Base-by-base conservation (phyloP, 345 rosid genomes). In the Hibiscus trionum region DNA sequence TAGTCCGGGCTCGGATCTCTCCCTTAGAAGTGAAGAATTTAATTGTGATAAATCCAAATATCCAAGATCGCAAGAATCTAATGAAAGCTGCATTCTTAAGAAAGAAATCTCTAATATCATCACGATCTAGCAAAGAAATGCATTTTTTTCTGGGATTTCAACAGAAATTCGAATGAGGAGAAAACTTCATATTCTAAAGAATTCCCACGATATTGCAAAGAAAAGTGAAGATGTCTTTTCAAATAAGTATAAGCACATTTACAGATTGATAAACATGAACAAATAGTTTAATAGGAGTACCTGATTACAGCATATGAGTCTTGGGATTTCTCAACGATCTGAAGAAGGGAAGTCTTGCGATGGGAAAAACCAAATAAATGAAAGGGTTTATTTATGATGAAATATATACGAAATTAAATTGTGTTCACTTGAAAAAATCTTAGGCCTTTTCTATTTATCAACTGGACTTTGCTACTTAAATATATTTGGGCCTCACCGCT, bases 231-330 rank as follows among this genome's bases (percentile, higher is more conserved):
- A 5, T 37, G 7, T 7, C 35, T 37, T 5, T 37, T 37, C 42
- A 37, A 37, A 37, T 6, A 37, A 37, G 7, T 1, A 17, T 3
- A 29, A 19, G 35, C 66, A 31, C 31, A 74, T 29, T 21, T 33
- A 39, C n/a, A 33, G 26, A 39, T 70, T 7, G 11, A 19, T 11
- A 61, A 17, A 56, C 7, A 61, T 14, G 50, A 39, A 26, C 24
- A 2, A 4, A 19, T 8, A 26, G 21, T 14, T 9, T 8, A 5
- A 29, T 6, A 19, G 44, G 61, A 73, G 16, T 58, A 83, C 81
- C 84, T 75, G 69, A 7, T 72, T 74, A 61, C 66, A 39, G 84
- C 84, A 79, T 77, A 47, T 50, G 78, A 44, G 73, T 3, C 44
- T 19, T 42, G 5, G 16, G 42, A 60, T 64, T 53, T 71, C 81